Conservation (phyloP, 768 basidiomycete species). For the Auricularia heimuer region DNA sequence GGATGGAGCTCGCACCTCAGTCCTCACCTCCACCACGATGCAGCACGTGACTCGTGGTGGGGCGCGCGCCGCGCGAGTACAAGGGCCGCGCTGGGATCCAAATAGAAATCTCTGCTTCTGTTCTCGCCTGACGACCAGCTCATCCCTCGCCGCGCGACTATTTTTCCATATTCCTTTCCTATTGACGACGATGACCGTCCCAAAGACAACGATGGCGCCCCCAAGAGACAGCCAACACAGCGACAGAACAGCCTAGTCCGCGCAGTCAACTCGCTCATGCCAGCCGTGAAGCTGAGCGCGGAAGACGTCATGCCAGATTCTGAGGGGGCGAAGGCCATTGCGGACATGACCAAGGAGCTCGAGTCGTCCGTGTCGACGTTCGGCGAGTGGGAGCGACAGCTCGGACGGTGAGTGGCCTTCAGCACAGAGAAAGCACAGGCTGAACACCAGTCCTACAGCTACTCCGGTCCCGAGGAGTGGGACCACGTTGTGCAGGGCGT, state of each 20-base stretch:
- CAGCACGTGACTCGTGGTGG: no score
- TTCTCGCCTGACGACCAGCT: no score
- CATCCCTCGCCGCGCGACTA: no score
- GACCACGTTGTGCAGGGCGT: neutral
- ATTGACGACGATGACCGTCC: no score
- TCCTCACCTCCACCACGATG: no score
- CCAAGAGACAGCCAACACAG: neutral
- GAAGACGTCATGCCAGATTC: neutral
- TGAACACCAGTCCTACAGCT: neutral
- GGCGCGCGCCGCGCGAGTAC: no score
- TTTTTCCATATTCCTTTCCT: no score
- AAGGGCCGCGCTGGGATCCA: no score
- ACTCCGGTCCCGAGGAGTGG: neutral
- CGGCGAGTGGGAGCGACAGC: neutral
- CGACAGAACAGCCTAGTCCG: constrained; percentile 1
- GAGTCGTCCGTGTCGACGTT: neutral
- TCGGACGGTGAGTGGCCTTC: neutral
- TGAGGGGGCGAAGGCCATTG: neutral
- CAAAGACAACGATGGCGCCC: neutral
- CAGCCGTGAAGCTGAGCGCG: neutral
- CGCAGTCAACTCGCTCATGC: constrained; percentile 1
- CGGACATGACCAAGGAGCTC: constrained; percentile 3
- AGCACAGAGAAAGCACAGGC: neutral
- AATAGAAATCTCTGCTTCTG: no score
- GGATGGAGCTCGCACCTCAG: no score